Evolutionary conservation across 345 rosid species (phyloP).

Genomic region (Boechera stricta): DNA sequence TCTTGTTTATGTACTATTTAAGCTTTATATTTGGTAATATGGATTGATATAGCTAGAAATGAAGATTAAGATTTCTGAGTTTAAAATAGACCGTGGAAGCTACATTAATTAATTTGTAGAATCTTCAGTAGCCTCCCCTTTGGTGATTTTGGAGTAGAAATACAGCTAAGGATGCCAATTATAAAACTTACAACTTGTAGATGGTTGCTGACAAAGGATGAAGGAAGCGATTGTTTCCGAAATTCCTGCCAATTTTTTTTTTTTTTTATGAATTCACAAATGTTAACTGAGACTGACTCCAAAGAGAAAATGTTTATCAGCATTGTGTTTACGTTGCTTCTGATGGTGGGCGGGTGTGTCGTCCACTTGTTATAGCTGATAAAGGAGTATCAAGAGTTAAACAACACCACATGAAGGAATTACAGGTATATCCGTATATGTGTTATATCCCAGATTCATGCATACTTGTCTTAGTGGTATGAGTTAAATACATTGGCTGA

Average conservation of each 20-base stretch:
- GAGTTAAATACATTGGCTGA: constrained; percentile 20
- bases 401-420: constrained; percentile 88
- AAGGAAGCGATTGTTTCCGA: constrained; percentile 6
- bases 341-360: constrained; percentile 99
- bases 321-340: constrained; percentile 90
- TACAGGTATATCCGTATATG: constrained; percentile 55
- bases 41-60: constrained; percentile 7
- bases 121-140: constrained; percentile 9
- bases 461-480: constrained; percentile 26
- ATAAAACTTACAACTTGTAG: constrained; percentile 3
- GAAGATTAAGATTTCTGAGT: constrained; percentile 12
- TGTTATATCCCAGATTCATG: constrained; percentile 19
- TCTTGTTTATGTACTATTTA: constrained; percentile 15
- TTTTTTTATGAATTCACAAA: constrained; percentile 9
- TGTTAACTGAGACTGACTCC: constrained; percentile 29
- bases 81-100: background rate
- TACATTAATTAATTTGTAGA: background rate
- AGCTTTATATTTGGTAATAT: constrained; percentile 11
- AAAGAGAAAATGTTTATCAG: constrained; percentile 51
- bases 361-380: constrained; percentile 96
- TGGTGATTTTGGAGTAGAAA: constrained; percentile 18
- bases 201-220: constrained; percentile 6
- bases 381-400: constrained; percentile 90
- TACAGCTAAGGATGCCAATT: constrained; percentile 16
- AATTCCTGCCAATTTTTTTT: constrained; percentile 9